phyloP scores from a whole-genome alignment of 139 green algal species.

The Ettlia oleoabundans region DNA sequence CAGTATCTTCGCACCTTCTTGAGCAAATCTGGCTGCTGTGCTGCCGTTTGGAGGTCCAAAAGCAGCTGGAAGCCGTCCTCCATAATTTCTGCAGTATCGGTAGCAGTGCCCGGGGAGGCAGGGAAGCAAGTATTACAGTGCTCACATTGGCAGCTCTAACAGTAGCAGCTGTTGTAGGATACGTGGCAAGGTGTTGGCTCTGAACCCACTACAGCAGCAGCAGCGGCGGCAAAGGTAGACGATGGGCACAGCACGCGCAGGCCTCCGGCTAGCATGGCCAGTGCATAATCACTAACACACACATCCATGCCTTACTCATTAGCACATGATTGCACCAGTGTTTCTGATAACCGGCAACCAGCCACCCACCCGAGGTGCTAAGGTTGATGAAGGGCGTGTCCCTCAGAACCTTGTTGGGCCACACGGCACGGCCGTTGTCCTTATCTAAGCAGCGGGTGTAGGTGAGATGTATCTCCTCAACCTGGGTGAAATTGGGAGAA shows the following conservation, averaged over 20 bases:
- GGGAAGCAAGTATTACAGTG: too few relatives aligned
- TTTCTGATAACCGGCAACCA: background rate
- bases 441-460: constrained; percentile 19
- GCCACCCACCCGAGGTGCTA: background rate
- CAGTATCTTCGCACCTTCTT: background rate
- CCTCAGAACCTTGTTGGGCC: constrained; percentile 19
- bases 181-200: too few relatives aligned
- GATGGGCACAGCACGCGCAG: too few relatives aligned
- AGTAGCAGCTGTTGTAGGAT: too few relatives aligned
- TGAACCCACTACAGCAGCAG: too few relatives aligned
- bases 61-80: constrained; percentile 24
- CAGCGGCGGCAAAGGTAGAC: too few relatives aligned
- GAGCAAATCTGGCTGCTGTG: constrained; percentile 8
- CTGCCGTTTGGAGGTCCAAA: constrained; percentile 13
- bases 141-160: too few relatives aligned
- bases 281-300: background rate
- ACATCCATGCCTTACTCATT: background rate
- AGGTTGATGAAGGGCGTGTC: constrained; percentile 32
- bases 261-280: too few relatives aligned
- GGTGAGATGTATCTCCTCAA: constrained; percentile 22
- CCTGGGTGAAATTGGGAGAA: background rate
- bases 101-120: too few relatives aligned
- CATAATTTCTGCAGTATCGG: constrained; percentile 9
- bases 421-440: constrained; percentile 3
- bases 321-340: background rate